phyloP scores from a whole-genome alignment of 2,329 filamentous ascomycete species.

The Mycosphaerella sp. region DNA sequence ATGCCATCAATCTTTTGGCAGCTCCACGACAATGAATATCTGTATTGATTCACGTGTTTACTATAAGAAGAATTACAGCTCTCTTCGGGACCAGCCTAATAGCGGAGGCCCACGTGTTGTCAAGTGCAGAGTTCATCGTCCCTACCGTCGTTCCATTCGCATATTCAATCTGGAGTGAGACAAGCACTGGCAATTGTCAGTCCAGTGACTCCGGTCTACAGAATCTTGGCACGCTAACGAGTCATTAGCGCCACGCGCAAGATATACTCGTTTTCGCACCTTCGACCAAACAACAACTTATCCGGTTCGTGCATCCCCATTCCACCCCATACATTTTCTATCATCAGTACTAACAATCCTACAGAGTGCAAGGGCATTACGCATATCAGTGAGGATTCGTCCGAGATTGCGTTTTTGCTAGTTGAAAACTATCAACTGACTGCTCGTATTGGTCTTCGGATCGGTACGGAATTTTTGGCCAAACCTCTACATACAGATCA shows the following conservation, averaged over 20 bases:
- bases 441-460: conserved; percentile 64
- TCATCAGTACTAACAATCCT: conserved; percentile 47
- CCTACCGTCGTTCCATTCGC: too few relatives aligned
- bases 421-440: conserved; percentile 80
- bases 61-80: too few relatives aligned
- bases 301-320: neutral
- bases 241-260: neutral
- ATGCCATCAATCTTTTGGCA: too few relatives aligned
- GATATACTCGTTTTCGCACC: too few relatives aligned
- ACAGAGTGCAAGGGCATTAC: conserved; percentile 73
- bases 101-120: too few relatives aligned
- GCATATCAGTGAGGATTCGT: conserved; percentile 81
- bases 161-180: too few relatives aligned
- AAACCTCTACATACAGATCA: conserved; percentile 1
- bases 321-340: neutral
- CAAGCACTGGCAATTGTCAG: too few relatives aligned
- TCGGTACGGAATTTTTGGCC: conserved; percentile 74
- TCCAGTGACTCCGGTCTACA: too few relatives aligned
- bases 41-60: too few relatives aligned
- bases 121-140: too few relatives aligned
- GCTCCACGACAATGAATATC: too few relatives aligned
- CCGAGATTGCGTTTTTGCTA: conserved; percentile 85
- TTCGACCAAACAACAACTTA: neutral
- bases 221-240: neutral
- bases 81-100: too few relatives aligned